phyloP scores from a whole-genome alignment of 2,329 filamentous ascomycete genomes.

The Taxawa tesnikishii region DNA sequence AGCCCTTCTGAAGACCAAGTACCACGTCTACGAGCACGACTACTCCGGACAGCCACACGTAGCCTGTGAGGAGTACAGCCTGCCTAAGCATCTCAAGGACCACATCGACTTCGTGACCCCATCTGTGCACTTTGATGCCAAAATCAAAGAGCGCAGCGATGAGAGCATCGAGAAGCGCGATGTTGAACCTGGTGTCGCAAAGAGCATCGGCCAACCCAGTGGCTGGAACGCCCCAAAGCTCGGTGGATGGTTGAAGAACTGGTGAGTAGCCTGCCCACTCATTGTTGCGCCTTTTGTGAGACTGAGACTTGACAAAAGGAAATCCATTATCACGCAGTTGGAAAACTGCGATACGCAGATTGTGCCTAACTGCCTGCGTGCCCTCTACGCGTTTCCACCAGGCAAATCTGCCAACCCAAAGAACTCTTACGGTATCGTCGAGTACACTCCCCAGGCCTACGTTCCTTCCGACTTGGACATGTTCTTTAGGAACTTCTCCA shows the following conservation, averaged over 20 bases:
- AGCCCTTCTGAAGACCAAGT: constrained; percentile 39
- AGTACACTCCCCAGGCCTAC: constrained; percentile 40
- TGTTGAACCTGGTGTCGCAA: constrained; percentile 9
- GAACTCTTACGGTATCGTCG: constrained; percentile 42
- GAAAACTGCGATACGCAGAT: constrained; percentile 40
- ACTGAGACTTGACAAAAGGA: constrained; percentile 7
- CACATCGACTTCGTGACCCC: constrained; percentile 26
- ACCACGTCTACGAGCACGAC: constrained; percentile 37
- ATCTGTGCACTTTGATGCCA: constrained; percentile 27
- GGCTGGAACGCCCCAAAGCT: constrained; percentile 20
- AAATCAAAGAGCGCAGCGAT: constrained; percentile 13
- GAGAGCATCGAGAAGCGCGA: constrained; percentile 12
- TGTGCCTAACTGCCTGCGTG: constrained; percentile 40
- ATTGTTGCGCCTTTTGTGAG: too few species aligned
- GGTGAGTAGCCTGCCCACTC: constrained; percentile 3
- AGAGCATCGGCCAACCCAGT: constrained; percentile 14
- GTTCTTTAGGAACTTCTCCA: constrained; percentile 24
- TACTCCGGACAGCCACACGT: constrained; percentile 21
- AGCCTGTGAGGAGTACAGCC: constrained; percentile 26
- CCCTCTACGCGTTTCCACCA: constrained; percentile 22
- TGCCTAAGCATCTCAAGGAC: constrained; percentile 16
- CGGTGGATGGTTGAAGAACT: constrained; percentile 8
- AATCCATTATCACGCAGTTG: constrained; percentile 18
- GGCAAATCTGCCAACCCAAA: constrained; percentile 25
- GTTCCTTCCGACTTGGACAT: constrained; percentile 22